These are phyloP conservation scores for Ploettnerulaceae sp. DNA, from an alignment of 2,329 filamentous ascomycete species.

Conservation along the genomic window DNA sequence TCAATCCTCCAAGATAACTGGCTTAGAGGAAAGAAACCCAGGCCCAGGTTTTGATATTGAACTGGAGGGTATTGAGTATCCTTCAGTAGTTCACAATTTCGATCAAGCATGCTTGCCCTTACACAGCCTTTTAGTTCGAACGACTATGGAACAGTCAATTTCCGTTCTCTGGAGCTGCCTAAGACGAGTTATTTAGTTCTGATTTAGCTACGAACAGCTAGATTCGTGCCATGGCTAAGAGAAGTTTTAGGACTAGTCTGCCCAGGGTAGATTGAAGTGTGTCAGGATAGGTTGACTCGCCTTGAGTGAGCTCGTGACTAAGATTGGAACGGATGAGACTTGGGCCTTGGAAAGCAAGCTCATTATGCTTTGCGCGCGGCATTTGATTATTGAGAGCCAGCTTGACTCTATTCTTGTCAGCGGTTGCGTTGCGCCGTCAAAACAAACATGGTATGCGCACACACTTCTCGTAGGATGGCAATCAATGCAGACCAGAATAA, in stretches of 20 bases:
- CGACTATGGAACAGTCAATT: too few species aligned
- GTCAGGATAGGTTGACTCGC: neutral
- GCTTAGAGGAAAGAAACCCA: too few species aligned
- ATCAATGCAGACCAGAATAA: conserved; percentile 1
- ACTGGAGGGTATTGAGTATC: too few species aligned
- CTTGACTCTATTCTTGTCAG: conserved; percentile 6
- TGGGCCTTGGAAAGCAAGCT: neutral
- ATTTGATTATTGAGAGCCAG: neutral
- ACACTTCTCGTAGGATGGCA: neutral
- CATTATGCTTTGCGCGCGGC: conserved; percentile 5
- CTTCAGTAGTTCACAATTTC: too few species aligned
- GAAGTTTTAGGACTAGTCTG: too few species aligned
- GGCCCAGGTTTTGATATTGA: too few species aligned
- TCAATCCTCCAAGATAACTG: conserved; percentile 7
- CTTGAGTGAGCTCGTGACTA: conserved; percentile 1
- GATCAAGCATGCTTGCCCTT: too few species aligned
- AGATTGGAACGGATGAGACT: neutral
- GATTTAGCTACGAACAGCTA: too few species aligned
- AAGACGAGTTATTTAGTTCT: too few species aligned
- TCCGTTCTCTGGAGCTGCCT: too few species aligned
- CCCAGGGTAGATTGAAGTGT: neutral
- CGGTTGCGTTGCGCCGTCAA: neutral
- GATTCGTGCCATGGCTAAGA: too few species aligned
- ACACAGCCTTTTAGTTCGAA: too few species aligned
- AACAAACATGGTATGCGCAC: neutral